Evolutionary conservation across 2,329 filamentous ascomycete genomes (phyloP).

Genomic region (Aspergillus glaucus): DNA sequence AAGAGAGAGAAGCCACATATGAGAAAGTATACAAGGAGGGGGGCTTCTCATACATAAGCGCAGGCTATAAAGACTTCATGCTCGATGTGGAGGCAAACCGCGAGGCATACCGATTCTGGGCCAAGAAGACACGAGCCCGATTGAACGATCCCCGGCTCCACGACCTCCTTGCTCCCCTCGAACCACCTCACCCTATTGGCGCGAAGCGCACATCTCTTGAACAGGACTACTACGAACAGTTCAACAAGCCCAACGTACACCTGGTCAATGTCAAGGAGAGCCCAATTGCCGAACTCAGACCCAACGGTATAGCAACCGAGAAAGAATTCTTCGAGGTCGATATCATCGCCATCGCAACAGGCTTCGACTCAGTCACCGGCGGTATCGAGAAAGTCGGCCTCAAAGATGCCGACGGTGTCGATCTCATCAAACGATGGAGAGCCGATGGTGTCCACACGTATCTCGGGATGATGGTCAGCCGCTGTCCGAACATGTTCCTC

Average conservation of each 20-base stretch:
- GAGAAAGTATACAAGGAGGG: slow-evolving; percentile 22
- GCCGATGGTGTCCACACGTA: slow-evolving; percentile 30
- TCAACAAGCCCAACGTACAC: slow-evolving; percentile 28
- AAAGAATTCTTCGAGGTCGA: slow-evolving; percentile 38
- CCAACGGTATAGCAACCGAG: slow-evolving; percentile 34
- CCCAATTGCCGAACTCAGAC: slow-evolving; percentile 27
- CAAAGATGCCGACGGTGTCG: slow-evolving; percentile 20
- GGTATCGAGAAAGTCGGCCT: slow-evolving; percentile 37
- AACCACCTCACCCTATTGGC: slow-evolving; percentile 11
- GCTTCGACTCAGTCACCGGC: slow-evolving; percentile 41
- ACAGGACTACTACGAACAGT: slow-evolving; percentile 28
- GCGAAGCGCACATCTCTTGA: slow-evolving; percentile 12
- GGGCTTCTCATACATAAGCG: slow-evolving; percentile 34
- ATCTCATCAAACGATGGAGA: slow-evolving; percentile 31
- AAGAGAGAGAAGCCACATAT: slow-evolving; percentile 8
- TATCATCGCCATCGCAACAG: slow-evolving; percentile 38
- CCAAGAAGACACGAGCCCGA: slow-evolving; percentile 12
- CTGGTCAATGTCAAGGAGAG: slow-evolving; percentile 23
- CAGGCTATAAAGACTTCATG: slow-evolving; percentile 6
- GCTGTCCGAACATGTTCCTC: slow-evolving; percentile 47
- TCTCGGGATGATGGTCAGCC: slow-evolving; percentile 36
- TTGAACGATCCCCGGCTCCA: slow-evolving; percentile 11
- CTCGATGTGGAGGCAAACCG: slow-evolving; percentile 12
- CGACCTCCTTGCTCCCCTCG: slow-evolving; percentile 11
- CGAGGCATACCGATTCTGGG: slow-evolving; percentile 14